These are phyloP conservation scores for Leccinum longicurvipes DNA, from an alignment of 768 basidiomycete genomes.

Conservation along the genomic window DNA sequence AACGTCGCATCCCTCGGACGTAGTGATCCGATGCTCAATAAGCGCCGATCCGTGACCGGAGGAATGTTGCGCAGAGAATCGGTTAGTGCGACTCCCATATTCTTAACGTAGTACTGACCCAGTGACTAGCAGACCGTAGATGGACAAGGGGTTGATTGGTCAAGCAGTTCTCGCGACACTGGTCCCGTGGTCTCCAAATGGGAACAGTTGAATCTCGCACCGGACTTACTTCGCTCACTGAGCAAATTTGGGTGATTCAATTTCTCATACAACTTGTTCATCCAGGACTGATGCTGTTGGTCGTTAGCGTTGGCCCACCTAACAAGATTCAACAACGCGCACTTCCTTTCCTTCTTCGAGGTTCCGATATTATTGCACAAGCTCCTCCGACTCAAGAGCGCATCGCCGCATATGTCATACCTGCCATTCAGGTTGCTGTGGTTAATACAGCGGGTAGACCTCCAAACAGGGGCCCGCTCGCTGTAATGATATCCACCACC, in stretches of 20 bases:
- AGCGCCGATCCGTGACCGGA: constrained; percentile 68
- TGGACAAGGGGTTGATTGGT: constrained; percentile 53
- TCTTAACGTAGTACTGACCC: constrained; percentile 13
- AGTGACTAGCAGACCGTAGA: constrained; percentile 47
- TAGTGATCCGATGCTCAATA: constrained; percentile 49
- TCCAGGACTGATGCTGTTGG: constrained; percentile 12
- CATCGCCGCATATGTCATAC: constrained; percentile 95
- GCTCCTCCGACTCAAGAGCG: constrained; percentile 98
- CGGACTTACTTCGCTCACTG: constrained; percentile 84
- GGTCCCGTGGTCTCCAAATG: constrained; percentile 90
- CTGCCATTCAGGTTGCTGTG: constrained; percentile 80
- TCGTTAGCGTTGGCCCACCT: constrained; percentile 85
- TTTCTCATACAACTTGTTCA: constrained; percentile 4
- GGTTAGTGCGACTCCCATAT: constrained; percentile 45
- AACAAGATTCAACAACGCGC: constrained; percentile 99
- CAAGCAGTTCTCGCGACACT: constrained; percentile 56
- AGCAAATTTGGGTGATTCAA: constrained; percentile 85
- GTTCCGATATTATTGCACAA: constrained; percentile 97
- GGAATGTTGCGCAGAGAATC: constrained; percentile 73
- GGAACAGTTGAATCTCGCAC: constrained; percentile 86
- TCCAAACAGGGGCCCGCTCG: constrained; percentile 71
- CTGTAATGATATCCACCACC: constrained; percentile 94
- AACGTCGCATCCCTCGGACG: constrained; percentile 37
- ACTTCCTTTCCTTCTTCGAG: constrained; percentile 89
- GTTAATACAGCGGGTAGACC: constrained; percentile 54